Conservation (phyloP, 2,329 filamentous ascomycete genomes). For the Coleophoma eucalyptorum region DNA sequence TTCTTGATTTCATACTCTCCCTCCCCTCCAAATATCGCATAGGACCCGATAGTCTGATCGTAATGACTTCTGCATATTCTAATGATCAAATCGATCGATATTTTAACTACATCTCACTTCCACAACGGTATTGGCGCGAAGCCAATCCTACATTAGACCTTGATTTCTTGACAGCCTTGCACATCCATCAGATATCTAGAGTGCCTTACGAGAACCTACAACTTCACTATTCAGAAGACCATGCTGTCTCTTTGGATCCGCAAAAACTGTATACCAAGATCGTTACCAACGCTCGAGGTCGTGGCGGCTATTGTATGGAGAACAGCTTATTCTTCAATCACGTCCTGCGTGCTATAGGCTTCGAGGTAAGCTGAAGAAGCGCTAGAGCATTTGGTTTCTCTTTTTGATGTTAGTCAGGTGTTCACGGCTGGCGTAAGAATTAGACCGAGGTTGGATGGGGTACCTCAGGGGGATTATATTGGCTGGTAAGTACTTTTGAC, state of each 20-base stretch:
- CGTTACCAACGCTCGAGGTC: conserved; percentile 21
- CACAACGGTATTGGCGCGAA: conserved; percentile 7
- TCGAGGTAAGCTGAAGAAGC: background rate
- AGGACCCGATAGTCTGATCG: too few relatives aligned
- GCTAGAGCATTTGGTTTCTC: conserved; percentile 39
- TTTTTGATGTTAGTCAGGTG: conserved; percentile 23
- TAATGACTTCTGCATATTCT: conserved; percentile 14
- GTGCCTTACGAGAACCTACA: conserved; percentile 23
- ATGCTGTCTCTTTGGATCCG: conserved; percentile 15
- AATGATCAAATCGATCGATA: conserved; percentile 15
- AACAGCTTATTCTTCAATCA: conserved; percentile 50
- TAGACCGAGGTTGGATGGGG: conserved; percentile 16
- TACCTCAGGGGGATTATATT: conserved; percentile 18
- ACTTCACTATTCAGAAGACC: conserved; percentile 19
- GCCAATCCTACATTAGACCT: conserved; percentile 12
- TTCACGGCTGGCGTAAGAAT: conserved; percentile 45
- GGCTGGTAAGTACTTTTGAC: conserved; percentile 19
- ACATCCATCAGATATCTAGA: conserved; percentile 17
- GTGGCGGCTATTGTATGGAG: conserved; percentile 61
- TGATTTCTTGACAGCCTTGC: conserved; percentile 17
- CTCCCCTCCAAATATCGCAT: too few relatives aligned
- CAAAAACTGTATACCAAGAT: conserved; percentile 23
- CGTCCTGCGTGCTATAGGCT: conserved; percentile 33
- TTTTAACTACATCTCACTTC: conserved; percentile 17
- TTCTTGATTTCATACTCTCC: too few relatives aligned